Evolutionary conservation across 1,139 yeast species (phyloP).

Genomic region (Candida tropicalis): DNA sequence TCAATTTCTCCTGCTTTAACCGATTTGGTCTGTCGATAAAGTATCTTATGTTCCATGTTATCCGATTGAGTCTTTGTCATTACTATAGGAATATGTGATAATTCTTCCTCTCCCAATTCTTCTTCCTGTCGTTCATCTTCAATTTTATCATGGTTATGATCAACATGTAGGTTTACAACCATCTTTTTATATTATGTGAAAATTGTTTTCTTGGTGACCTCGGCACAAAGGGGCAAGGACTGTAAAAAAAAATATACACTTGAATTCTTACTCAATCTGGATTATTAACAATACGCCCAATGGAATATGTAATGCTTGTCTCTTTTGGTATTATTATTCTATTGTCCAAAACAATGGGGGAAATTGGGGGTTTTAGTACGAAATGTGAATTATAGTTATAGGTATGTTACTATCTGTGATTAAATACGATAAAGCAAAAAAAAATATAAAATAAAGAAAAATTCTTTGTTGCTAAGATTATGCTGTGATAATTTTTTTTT

Average conservation of each 20-base stretch:
- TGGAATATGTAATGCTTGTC: too few species aligned
- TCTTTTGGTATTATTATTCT: too few species aligned
- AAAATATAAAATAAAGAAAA: too few species aligned
- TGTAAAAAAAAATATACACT: not conserved
- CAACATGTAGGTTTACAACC: not conserved
- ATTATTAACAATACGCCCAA: too few species aligned
- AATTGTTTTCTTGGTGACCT: not conserved
- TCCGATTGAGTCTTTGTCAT: slow-evolving; percentile 17
- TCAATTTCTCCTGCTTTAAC: slow-evolving; percentile 43
- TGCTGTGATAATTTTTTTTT: not conserved
- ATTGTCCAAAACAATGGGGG: too few species aligned
- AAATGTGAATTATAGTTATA: too few species aligned
- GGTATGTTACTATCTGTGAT: too few species aligned
- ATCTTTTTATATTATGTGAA: not conserved
- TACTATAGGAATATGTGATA: slow-evolving; percentile 13
- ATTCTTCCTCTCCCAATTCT: not conserved
- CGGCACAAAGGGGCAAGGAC: not conserved
- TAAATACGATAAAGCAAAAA: too few species aligned
- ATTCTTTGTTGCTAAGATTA: not conserved
- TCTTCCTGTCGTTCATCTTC: not conserved
- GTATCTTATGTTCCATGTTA: slow-evolving; percentile 23
- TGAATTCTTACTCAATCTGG: too few species aligned
- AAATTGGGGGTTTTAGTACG: too few species aligned
- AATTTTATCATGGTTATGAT: not conserved
- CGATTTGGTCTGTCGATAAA: slow-evolving; percentile 35